phyloP scores from a whole-genome alignment of 495 filamentous ascomycete genomes.

The Parachaetomium inaequale region DNA sequence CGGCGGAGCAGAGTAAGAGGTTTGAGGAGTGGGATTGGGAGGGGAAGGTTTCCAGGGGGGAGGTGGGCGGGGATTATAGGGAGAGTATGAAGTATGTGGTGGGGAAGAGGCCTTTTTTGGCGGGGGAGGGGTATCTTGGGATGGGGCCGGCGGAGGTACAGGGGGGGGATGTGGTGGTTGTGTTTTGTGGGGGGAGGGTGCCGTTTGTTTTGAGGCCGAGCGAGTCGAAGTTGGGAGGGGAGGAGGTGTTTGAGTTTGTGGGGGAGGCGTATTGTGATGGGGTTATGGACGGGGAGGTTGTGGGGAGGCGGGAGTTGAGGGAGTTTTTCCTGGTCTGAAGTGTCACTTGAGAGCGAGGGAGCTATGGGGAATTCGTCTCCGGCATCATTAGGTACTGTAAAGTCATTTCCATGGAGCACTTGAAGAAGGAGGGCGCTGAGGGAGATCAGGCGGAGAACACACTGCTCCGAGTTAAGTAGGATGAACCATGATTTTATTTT shows the following conservation, averaged over 20 bases:
- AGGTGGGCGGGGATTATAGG: neutral
- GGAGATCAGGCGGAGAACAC: too few species aligned
- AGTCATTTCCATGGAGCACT: too few species aligned
- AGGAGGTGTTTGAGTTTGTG: neutral
- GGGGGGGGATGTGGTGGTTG: neutral
- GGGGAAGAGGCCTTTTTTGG: neutral
- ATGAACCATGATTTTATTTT: too few species aligned
- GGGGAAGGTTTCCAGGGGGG: neutral
- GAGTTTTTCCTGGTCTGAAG: neutral
- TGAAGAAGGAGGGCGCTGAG: too few species aligned
- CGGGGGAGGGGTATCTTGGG: neutral
- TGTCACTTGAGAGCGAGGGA: too few species aligned
- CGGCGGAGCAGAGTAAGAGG: neutral
- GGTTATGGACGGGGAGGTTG: neutral
- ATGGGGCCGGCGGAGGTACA: neutral
- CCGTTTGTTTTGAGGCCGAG: neutral
- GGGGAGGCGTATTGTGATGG: constrained; percentile 2
- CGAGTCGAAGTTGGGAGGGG: too few species aligned
- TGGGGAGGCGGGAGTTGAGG: neutral
- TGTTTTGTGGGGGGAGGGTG: neutral
- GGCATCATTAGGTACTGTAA: too few species aligned
- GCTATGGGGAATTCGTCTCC: too few species aligned
- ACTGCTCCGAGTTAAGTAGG: too few species aligned
- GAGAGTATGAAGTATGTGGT: neutral
- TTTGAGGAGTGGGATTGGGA: neutral